A percentile compares a stretch with the other conserved stretches of the same genome.
Evolutionary conservation across 2,329 filamentous ascomycete genomes (phyloP).

Genomic region (Hypoxylon sp.): DNA sequence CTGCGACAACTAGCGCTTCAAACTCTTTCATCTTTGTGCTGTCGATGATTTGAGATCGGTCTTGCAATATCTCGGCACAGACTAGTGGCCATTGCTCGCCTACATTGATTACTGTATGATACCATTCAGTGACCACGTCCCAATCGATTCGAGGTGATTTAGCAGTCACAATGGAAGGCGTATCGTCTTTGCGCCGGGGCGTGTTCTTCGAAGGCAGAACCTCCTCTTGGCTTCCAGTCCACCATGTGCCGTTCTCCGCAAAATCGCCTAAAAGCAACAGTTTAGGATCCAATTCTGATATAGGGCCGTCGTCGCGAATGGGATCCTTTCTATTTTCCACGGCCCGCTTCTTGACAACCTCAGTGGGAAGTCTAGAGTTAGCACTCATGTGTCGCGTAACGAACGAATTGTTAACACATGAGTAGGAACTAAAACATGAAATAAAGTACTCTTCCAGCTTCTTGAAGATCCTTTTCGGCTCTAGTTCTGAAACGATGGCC

Average conservation of each 20-base stretch:
- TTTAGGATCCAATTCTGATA: slow-evolving; percentile 80
- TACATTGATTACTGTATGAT: slow-evolving; percentile 76
- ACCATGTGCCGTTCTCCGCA: slow-evolving; percentile 87
- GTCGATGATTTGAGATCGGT: slow-evolving; percentile 52
- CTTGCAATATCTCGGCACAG: slow-evolving; percentile 67
- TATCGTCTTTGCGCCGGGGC: slow-evolving; percentile 55
- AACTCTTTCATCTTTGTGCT: slow-evolving; percentile 60
- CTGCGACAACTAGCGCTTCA: slow-evolving; percentile 65
- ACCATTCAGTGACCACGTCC: slow-evolving; percentile 80
- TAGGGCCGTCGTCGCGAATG: slow-evolving; percentile 57
- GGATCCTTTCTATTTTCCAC: slow-evolving; percentile 55
- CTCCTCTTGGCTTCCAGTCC: slow-evolving; percentile 74
- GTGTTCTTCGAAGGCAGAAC: slow-evolving; percentile 53
- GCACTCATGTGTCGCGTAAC: slow-evolving; percentile 62
- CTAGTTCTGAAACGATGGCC: slow-evolving; percentile 48
- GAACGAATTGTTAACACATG: slow-evolving; percentile 85
- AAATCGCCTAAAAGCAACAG: slow-evolving; percentile 80
- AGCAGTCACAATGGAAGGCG: slow-evolving; percentile 64
- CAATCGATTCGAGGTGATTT: slow-evolving; percentile 82
- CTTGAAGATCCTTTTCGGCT: slow-evolving; percentile 76
- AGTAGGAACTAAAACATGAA: slow-evolving; percentile 75
- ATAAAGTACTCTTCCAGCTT: slow-evolving; percentile 84
- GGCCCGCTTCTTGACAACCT: slow-evolving; percentile 52
- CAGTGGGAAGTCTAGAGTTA: slow-evolving; percentile 50
- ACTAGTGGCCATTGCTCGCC: slow-evolving; percentile 75